A percentile compares a stretch with the other conserved stretches of the same genome.
Conservation (phyloP, 768 basidiomycete genomes). For the Clavulina sp. region DNA sequence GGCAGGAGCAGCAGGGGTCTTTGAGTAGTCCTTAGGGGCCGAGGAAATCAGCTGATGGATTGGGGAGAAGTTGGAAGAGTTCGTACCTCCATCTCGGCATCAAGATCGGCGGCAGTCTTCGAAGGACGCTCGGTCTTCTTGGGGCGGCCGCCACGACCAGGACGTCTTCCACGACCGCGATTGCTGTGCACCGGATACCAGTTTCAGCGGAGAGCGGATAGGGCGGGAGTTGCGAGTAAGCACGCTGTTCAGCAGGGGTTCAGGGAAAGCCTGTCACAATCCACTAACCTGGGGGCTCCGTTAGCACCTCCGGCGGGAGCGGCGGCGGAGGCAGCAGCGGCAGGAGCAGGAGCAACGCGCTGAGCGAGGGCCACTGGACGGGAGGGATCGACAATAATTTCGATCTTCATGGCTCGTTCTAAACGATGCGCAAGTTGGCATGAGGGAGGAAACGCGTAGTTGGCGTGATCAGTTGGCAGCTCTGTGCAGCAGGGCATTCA, state of each 20-base stretch:
- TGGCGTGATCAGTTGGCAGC: no score
- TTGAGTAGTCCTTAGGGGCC: conserved; percentile 12
- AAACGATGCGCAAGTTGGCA: conserved; percentile 10
- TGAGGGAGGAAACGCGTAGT: no score
- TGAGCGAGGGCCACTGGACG: conserved; percentile 47
- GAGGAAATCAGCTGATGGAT: background rate
- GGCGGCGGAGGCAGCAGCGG: conserved; percentile 19
- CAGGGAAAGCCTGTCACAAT: background rate
- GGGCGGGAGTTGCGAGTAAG: background rate
- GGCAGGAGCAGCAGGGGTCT: conserved; percentile 9
- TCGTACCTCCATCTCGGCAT: conserved; percentile 94
- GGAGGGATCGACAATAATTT: conserved; percentile 83
- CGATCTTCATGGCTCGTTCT: conserved; percentile 98
- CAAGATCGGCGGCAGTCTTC: conserved; percentile 79
- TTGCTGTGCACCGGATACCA: conserved; percentile 18
- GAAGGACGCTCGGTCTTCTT: conserved; percentile 35
- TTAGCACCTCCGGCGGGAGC: conserved; percentile 6
- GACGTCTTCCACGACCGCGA: conserved; percentile 19
- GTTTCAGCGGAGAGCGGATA: conserved; percentile 10
- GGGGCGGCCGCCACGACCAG: conserved; percentile 24
- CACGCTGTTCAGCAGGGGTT: background rate
- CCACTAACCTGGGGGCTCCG: conserved; percentile 22
- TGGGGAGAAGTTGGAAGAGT: background rate
- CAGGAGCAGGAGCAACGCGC: conserved; percentile 64
- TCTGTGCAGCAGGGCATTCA: no score